These are phyloP conservation scores for Fusarium buharicum DNA, from an alignment of 2,329 filamentous ascomycete genomes.

Conservation along the genomic window DNA sequence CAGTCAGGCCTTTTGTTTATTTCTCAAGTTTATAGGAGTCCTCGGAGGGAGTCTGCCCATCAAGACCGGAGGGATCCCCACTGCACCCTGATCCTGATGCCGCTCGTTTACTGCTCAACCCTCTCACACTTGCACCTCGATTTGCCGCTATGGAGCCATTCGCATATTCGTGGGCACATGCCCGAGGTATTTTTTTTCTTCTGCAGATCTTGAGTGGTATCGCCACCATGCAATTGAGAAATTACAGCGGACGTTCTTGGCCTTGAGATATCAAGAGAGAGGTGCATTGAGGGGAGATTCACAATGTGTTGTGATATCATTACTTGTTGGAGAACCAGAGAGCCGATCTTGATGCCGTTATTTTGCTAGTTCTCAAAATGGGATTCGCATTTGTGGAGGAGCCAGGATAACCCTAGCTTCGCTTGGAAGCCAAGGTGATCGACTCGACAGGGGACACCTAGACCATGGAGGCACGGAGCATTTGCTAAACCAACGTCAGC, in stretches of 20 bases:
- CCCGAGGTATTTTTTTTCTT: conserved; percentile 31
- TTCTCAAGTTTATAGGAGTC: conserved; percentile 24
- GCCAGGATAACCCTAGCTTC: conserved; percentile 46
- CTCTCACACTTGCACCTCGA: conserved; percentile 33
- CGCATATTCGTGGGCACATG: conserved; percentile 33
- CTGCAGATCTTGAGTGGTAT: conserved; percentile 28
- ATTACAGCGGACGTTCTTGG: conserved; percentile 10
- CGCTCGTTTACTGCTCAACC: conserved; percentile 35
- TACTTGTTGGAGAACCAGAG: conserved; percentile 29
- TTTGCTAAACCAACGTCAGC: conserved; percentile 45
- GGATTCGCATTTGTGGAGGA: conserved; percentile 44
- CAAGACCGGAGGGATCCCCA: conserved; percentile 35
- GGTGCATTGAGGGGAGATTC: conserved; percentile 10
- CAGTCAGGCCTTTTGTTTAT: conserved; percentile 36
- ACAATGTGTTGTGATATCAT: conserved; percentile 31
- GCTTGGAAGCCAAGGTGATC: conserved; percentile 37
- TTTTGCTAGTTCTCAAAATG: conserved; percentile 39
- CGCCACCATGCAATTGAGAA: conserved; percentile 29
- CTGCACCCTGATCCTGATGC: conserved; percentile 39
- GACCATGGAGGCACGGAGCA: conserved; percentile 42
- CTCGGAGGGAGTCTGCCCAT: conserved; percentile 38
- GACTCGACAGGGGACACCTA: conserved; percentile 41
- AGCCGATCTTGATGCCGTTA: conserved; percentile 38
- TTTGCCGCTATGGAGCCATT: conserved; percentile 42
- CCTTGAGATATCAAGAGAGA: conserved; percentile 13